These are phyloP conservation scores for Fusarium udum DNA, from an alignment of 2,329 filamentous ascomycete genomes.

Conservation along the genomic window DNA sequence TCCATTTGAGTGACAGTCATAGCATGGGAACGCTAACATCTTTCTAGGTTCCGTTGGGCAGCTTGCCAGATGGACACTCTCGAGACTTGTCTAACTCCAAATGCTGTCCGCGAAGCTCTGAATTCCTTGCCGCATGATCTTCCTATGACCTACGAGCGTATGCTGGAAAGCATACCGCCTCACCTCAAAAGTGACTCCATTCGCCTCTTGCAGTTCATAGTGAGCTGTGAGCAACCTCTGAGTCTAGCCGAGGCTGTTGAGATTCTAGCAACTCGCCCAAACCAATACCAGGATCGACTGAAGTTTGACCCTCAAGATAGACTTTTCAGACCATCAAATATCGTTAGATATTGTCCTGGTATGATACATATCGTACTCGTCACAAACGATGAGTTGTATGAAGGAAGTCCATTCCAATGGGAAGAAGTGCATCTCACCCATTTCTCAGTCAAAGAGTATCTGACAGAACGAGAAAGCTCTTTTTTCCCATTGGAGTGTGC, in stretches of 20 bases:
- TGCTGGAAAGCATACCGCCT: slow-evolving; percentile 14
- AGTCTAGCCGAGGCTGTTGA: slow-evolving; percentile 31
- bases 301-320: not conserved
- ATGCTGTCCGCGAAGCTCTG: not conserved
- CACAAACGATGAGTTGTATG: not conserved
- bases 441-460: too few relatives aligned
- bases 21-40: not conserved
- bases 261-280: slow-evolving; percentile 27
- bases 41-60: not conserved
- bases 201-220: slow-evolving; percentile 39
- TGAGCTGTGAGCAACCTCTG: slow-evolving; percentile 26
- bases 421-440: too few relatives aligned
- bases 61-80: not conserved
- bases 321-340: fast-evolving
- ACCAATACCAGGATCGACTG: not conserved
- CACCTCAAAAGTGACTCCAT: slow-evolving; percentile 40
- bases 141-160: fast-evolving
- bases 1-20: too few relatives aligned
- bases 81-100: not conserved
- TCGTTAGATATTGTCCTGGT: slow-evolving; percentile 13
- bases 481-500: too few relatives aligned
- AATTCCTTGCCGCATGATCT: fast-evolving
- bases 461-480: too few relatives aligned
- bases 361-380: not conserved
- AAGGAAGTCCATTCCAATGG: too few relatives aligned